Base-by-base conservation (phyloP, 768 basidiomycete genomes). In the Lactifluus hygrophoroides region DNA sequence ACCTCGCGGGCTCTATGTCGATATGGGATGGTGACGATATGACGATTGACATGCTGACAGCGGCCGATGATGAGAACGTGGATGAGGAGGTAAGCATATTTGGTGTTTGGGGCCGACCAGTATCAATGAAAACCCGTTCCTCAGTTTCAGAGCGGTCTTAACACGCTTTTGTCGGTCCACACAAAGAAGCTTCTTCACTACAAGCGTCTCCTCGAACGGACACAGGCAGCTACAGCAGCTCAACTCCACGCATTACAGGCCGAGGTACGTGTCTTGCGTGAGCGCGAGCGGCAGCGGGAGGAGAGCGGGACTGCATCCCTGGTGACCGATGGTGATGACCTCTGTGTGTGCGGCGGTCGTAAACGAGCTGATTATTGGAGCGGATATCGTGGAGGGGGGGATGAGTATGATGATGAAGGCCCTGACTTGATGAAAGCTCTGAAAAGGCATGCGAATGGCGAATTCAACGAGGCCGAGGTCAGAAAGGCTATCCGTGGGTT, bases 241-340 rank as follows among this genome's bases (percentile, higher is more conserved):
- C 91, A 93, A 66, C 74, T 92, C 2, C 90, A 93, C 66, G 90
- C 91, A 0, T 74, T 94, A 1, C 90, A 92, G 70, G 90, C 89
- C 2, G 88, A 93, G 66, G 75, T 90, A 3, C 76, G 82, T 13
- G 74, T 88, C 27, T 73, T 92, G 30, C 81, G 86, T 13, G 77
- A 77, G 49, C 71, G 69, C 23, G 71, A 73, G 34, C 62, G 66
- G 19, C 62, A 70, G 46, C 63, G 64, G 60, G 58, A 68, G 30
- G 70, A 69, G 48, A 65, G 62, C 16, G 66, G 63, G 8, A 50
- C 53, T 11, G 54, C 11, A 30, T 64, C 51, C 27, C 54, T 56
- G 44, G 44, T 59, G 19, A 63, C 61, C 2, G 59, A 69, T 42
- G 62, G 47, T 3, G 69, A 70, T 11, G 72, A 72, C 17, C 68